These are phyloP conservation scores for Physaria fendleri DNA, from an alignment of 345 rosid genomes.

Conservation along the genomic window DNA sequence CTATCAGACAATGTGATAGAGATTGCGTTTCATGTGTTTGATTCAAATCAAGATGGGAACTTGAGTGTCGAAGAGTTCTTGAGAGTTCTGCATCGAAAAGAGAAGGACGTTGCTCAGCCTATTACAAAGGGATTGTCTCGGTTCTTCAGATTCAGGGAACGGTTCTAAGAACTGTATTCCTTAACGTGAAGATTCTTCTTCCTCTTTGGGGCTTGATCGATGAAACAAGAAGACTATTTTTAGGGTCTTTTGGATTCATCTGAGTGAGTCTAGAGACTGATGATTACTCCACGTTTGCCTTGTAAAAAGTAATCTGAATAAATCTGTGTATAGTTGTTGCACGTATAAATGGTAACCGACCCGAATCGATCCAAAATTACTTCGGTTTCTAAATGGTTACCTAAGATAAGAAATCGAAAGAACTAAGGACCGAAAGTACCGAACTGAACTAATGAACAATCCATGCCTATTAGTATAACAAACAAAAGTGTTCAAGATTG, in stretches of 20 bases:
- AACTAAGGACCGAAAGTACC: no score
- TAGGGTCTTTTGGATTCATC: slow-evolving; percentile 15
- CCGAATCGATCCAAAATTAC: no score
- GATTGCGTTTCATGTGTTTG: slow-evolving; percentile 75
- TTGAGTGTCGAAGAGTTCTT: slow-evolving; percentile 69
- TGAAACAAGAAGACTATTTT: slow-evolving; percentile 20
- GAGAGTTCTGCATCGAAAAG: slow-evolving; percentile 52
- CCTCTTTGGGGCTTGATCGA: slow-evolving; percentile 15
- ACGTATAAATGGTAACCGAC: no score
- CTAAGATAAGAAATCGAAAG: no score
- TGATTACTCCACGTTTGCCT: slow-evolving; percentile 6
- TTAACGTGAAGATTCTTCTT: not conserved
- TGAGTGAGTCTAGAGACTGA: slow-evolving; percentile 14
- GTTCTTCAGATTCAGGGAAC: slow-evolving; percentile 40
- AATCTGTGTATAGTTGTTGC: slow-evolving; percentile 20
- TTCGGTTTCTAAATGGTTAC: no score
- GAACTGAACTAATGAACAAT: no score
- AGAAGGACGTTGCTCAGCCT: slow-evolving; percentile 65
- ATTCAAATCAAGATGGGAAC: slow-evolving; percentile 60
- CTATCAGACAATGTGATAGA: slow-evolving; percentile 61
- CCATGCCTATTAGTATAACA: no score
- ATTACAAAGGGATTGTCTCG: slow-evolving; percentile 44
- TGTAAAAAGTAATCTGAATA: slow-evolving; percentile 20
- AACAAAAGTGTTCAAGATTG: no score
- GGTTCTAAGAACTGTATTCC: slow-evolving; percentile 34